Evolutionary conservation across 768 basidiomycete species (phyloP).

Genomic region (Mycena alexandri): DNA sequence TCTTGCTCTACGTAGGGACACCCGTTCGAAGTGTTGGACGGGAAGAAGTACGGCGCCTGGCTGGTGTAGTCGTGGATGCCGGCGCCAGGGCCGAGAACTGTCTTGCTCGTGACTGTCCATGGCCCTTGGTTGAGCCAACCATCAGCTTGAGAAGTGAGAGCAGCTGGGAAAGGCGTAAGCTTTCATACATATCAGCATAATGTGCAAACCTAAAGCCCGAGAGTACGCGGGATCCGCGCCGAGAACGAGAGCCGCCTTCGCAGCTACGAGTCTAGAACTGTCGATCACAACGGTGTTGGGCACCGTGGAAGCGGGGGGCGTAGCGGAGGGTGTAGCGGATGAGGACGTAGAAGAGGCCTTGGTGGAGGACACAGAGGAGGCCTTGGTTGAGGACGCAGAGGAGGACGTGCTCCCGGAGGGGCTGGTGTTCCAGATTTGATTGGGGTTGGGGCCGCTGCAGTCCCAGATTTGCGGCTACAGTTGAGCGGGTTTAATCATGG

Average conservation of each 20-base stretch:
- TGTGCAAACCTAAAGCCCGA: too few relatives aligned
- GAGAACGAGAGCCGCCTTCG: too few relatives aligned
- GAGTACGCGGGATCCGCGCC: too few relatives aligned
- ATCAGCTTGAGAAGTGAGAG: constrained; percentile 29
- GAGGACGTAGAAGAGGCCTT: too few relatives aligned
- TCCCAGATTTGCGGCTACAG: constrained; percentile 61
- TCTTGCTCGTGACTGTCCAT: constrained; percentile 32
- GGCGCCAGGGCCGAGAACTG: constrained; percentile 9
- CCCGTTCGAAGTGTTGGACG: constrained; percentile 43
- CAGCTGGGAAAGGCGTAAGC: not conserved
- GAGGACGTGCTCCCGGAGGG: constrained; percentile 59
- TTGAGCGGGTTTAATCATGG: not conserved
- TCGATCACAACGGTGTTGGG: too few relatives aligned
- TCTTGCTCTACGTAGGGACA: constrained; percentile 56
- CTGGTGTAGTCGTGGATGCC: constrained; percentile 30
- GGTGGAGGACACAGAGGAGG: constrained; percentile 55
- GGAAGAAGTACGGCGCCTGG: constrained; percentile 31
- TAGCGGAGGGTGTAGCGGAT: too few relatives aligned
- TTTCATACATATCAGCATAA: too few relatives aligned
- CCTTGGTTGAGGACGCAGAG: constrained; percentile 46
- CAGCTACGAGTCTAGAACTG: too few relatives aligned
- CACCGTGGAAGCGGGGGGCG: too few relatives aligned
- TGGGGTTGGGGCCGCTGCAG: constrained; percentile 56
- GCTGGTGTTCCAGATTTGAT: constrained; percentile 67
- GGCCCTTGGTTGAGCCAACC: constrained; percentile 29